phyloP scores from a whole-genome alignment of 129 eudicot species.

The Solidago caesia region DNA sequence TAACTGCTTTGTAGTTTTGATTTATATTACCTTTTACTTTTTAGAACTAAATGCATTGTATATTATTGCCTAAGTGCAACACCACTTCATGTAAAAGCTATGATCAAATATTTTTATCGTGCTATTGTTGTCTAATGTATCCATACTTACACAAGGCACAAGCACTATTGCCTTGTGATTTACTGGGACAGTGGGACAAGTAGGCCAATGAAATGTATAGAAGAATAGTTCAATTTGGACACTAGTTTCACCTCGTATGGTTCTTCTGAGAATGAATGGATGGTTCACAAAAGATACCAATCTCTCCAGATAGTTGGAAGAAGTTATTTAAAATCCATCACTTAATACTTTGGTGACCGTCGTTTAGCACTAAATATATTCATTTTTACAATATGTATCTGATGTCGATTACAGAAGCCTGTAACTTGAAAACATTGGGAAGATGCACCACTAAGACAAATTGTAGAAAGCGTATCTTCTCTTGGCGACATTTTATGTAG shows the following conservation, averaged over 20 bases:
- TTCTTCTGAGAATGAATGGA: not conserved
- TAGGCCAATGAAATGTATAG: not conserved
- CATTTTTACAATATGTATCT: not conserved
- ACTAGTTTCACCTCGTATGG: not conserved
- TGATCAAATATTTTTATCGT: not conserved
- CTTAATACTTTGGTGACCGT: conserved; percentile 1
- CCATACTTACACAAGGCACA: not conserved
- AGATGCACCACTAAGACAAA: not conserved
- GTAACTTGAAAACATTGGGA: conserved; percentile 6
- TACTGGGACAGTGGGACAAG: not conserved
- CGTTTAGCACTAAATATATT: conserved; percentile 1
- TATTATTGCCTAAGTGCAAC: not conserved
- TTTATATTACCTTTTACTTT: not conserved
- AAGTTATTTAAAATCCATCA: not conserved
- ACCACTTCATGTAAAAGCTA: not conserved
- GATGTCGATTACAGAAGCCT: not conserved
- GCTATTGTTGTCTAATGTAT: not conserved
- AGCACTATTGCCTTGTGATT: not conserved
- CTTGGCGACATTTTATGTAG: not conserved
- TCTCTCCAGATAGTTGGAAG: not conserved
- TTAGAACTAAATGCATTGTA: not conserved
- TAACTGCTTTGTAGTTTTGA: not conserved
- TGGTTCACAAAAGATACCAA: not conserved
- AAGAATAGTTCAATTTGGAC: conserved; percentile 5
- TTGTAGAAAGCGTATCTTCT: not conserved